Percentiles rank a stretch among this genome's conserved stretches.
These are phyloP conservation scores for Kazachstania kunashirensis DNA, from an alignment of 805 yeast species.

Conservation along the genomic window DNA sequence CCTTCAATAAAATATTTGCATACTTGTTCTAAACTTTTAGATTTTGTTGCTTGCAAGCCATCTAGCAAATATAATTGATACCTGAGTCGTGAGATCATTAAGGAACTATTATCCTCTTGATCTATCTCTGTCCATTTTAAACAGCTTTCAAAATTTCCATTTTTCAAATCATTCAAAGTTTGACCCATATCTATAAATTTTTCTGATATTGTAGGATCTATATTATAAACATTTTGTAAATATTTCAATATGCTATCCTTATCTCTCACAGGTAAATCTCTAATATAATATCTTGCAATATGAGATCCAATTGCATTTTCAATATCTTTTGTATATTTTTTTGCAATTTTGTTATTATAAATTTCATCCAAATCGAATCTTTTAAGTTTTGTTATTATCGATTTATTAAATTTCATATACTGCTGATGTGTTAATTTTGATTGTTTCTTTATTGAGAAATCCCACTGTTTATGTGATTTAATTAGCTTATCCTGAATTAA, in stretches of 20 bases:
- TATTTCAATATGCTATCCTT: constrained; percentile 19
- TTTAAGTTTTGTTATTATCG: constrained; percentile 21
- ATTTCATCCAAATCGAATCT: constrained; percentile 29
- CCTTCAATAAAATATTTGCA: constrained; percentile 31
- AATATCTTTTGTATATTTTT: constrained; percentile 20
- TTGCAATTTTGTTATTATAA: constrained; percentile 27
- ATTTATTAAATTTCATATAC: constrained; percentile 24
- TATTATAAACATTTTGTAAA: constrained; percentile 26
- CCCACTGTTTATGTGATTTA: constrained; percentile 28
- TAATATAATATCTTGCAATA: constrained; percentile 39
- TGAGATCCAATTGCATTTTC: constrained; percentile 38
- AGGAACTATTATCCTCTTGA: background rate
- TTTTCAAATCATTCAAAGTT: constrained; percentile 32
- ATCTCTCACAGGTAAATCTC: constrained; percentile 28
- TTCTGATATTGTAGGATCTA: constrained; percentile 22
- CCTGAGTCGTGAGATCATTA: constrained; percentile 6
- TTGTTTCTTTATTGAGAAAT: constrained; percentile 19
- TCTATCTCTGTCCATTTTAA: constrained; percentile 35
- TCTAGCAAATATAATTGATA: constrained; percentile 20
- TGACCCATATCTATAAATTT: constrained; percentile 36
- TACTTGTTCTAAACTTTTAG: constrained; percentile 25
- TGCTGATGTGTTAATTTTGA: constrained; percentile 21
- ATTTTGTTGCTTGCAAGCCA: constrained; percentile 14
- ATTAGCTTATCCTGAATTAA: constrained; percentile 24
- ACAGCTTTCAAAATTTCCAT: constrained; percentile 36